Conservation (phyloP, 768 basidiomycete genomes). For the Agrocybe praecox region DNA sequence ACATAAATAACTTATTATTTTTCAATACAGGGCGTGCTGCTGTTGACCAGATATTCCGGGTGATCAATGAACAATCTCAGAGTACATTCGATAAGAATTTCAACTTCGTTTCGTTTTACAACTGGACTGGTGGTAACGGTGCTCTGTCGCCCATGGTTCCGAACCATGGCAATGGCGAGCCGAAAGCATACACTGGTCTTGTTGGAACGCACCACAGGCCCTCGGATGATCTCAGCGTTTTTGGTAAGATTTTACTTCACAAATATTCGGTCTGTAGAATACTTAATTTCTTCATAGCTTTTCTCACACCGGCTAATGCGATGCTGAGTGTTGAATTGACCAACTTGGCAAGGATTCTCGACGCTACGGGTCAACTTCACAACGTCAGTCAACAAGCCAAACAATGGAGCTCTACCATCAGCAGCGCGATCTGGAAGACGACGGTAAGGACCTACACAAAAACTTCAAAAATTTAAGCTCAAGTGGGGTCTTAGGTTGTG, state of each 20-base stretch:
- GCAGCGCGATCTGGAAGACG: constrained; percentile 61
- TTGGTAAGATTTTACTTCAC: constrained; percentile 40
- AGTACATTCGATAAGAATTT: constrained; percentile 68
- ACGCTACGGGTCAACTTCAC: constrained; percentile 45
- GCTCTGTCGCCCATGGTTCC: constrained; percentile 63
- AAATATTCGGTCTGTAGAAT: neutral
- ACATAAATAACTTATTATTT: constrained; percentile 1
- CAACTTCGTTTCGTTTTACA: constrained; percentile 77
- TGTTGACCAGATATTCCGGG: constrained; percentile 71
- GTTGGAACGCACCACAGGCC: constrained; percentile 80
- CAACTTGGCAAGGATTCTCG: constrained; percentile 62
- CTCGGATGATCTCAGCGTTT: constrained; percentile 73
- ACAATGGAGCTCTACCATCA: constrained; percentile 59
- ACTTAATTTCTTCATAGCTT: constrained; percentile 44
- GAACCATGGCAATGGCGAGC: constrained; percentile 76
- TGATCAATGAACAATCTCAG: constrained; percentile 79
- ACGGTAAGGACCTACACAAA: constrained; percentile 45
- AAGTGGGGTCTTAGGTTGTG: constrained; percentile 43
- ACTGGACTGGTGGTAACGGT: constrained; percentile 76
- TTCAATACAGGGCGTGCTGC: constrained; percentile 61
- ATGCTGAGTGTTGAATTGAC: constrained; percentile 78
- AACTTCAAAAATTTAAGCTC: neutral
- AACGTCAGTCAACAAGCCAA: constrained; percentile 57
- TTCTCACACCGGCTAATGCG: constrained; percentile 78
- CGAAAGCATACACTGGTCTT: constrained; percentile 72